Base-by-base conservation (phyloP, 495 filamentous ascomycete species). In the Tuber calosporum region DNA sequence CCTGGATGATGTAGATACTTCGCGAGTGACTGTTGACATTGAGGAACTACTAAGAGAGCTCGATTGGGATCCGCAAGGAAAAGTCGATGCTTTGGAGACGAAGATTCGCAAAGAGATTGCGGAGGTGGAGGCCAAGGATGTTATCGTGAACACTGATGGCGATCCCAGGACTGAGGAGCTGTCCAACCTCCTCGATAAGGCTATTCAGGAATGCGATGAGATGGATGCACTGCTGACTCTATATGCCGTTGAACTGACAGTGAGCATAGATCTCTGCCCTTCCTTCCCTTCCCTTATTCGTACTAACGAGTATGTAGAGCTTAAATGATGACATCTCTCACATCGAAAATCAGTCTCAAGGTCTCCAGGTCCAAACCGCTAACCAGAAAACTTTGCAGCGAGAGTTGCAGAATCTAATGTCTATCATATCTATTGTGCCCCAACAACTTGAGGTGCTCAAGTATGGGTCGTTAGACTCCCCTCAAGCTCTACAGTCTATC, bases 331-430 rank as follows among this genome's bases (percentile, higher is more conserved):
- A 99, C 83, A 93, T 99, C 66, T 89, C 93, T 8, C 97, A 94
- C 80, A 97, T 99, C 69, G 95, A 99, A 84, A 92, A 96, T 13
- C 95, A 98, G 81, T 93, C 92, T 7, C 94, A 98, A 83, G 96
- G 95, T 83, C 83, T 99, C 36, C 96, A 98, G 80, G 93, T 99
- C 30, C 94, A 97, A 82, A 93, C 94, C 30, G 93, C 96, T 34
- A 99, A 99, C 79, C 96, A 99, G 83, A 97, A 96, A 83, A 87
- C 96, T 42, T 87, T 99, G 38, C 92, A 93, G 80, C 92, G 88
- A 67, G 95, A 99, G 82, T 85, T 99, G 5, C 88, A 94, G 77
- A 86, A 85, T 8, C 84, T 99, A 26, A 85, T 99, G 66, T 89
- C 92, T 69, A 97, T 91, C 0, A 92, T 97, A 66, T 93, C 92